Evolutionary conservation across 164 flowering plant genomes (phyloP).

Genomic region (Akebia trifoliata): DNA sequence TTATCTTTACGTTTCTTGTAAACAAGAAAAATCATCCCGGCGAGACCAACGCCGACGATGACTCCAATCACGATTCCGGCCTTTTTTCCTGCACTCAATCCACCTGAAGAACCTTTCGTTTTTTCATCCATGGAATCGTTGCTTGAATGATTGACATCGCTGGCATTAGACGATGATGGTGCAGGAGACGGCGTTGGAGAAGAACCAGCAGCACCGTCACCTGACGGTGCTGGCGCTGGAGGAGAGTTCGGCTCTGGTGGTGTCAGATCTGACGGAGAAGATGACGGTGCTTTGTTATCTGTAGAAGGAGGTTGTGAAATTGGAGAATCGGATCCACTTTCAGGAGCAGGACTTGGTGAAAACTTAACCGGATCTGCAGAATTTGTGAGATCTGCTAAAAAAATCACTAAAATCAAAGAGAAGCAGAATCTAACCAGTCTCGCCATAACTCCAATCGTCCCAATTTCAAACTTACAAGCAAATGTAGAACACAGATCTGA

Average conservation of each 20-base stretch:
- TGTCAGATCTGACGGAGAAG: neutral
- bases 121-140: neutral
- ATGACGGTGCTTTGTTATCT: neutral
- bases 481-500: too few relatives aligned
- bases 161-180: neutral
- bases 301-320: neutral
- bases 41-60: conserved; percentile 20
- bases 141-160: neutral
- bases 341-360: conserved; percentile 7
- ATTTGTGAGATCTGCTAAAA: conserved; percentile 6
- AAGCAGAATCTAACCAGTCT: conserved; percentile 6
- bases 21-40: conserved; percentile 21
- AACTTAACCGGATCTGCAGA: neutral
- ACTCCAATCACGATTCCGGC: conserved; percentile 38
- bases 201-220: neutral
- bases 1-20: conserved; percentile 39
- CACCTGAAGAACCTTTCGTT: conserved; percentile 8
- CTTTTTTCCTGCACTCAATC: conserved; percentile 29
- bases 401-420: conserved; percentile 6
- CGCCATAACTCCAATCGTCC: conserved; percentile 17
- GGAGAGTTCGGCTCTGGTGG: neutral
- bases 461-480: too few relatives aligned
- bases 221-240: neutral
- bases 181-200: conserved; percentile 18
- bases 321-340: conserved; percentile 4